Conservation (phyloP, 108 stramenopile species). For the Stephanodiscus minutulus region DNA sequence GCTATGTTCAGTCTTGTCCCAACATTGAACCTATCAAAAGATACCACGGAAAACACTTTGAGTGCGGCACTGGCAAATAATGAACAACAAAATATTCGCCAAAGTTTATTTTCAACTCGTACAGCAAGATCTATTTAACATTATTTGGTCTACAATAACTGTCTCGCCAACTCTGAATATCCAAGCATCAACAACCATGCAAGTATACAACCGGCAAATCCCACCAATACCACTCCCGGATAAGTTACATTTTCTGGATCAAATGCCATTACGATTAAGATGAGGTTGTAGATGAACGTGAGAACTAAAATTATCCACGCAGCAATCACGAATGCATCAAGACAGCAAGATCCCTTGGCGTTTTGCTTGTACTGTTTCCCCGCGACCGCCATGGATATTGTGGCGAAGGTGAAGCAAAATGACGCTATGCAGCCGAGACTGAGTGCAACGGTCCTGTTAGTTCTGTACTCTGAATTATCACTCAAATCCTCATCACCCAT, state of each 20-base stretch:
- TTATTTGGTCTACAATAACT: background rate
- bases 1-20: no score
- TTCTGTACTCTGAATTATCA: constrained; percentile 8
- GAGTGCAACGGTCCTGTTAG: constrained; percentile 12
- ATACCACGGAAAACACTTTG: no score
- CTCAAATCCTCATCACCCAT: background rate
- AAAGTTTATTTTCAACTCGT: background rate
- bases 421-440: constrained; percentile 6
- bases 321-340: constrained; percentile 15
- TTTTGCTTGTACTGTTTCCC: constrained; percentile 22
- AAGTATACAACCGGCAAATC: constrained; percentile 12
- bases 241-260: constrained; percentile 19
- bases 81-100: no score
- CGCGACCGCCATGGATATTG: constrained; percentile 10
- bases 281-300: constrained; percentile 13
- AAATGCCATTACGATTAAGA: constrained; percentile 26
- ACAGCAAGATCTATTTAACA: background rate
- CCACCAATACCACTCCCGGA: constrained; percentile 8
- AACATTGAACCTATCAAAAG: background rate
- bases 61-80: background rate
- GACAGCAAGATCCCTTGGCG: constrained; percentile 6
- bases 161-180: constrained; percentile 32
- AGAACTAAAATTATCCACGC: constrained; percentile 21
- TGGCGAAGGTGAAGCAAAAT: constrained; percentile 9
- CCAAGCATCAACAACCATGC: constrained; percentile 25